A percentile compares a stretch with the other conserved stretches of the same genome.
Conservation (phyloP, 148 eudicot genomes). For the Mesembryanthemum crystallinum region DNA sequence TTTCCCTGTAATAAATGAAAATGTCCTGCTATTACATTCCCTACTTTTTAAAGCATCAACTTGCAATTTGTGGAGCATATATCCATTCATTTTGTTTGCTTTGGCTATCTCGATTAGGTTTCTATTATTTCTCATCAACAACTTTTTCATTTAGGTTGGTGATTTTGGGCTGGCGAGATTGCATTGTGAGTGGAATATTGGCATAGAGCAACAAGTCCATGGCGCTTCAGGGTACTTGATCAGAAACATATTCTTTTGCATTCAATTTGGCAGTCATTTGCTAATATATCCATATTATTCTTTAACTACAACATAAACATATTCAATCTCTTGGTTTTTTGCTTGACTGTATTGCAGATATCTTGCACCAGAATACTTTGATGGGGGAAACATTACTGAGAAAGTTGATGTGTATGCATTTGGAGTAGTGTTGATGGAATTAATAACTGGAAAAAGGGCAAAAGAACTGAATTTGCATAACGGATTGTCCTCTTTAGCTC, state of each 20-base stretch:
- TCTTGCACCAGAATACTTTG: constrained; percentile 81
- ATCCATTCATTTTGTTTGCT: no score
- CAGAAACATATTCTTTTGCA: not conserved
- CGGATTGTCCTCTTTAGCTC: constrained; percentile 38
- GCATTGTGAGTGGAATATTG: constrained; percentile 60
- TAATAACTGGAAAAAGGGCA: constrained; percentile 63
- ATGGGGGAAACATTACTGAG: constrained; percentile 61
- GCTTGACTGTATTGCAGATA: constrained; percentile 40
- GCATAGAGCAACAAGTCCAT: constrained; percentile 51
- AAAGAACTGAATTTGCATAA: constrained; percentile 45
- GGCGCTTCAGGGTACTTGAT: constrained; percentile 69
- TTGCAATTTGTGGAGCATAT: no score
- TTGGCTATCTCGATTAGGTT: not conserved
- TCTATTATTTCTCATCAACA: not conserved
- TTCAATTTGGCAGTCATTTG: not conserved
- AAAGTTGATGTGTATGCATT: constrained; percentile 85
- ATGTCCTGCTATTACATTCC: no score
- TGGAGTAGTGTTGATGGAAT: constrained; percentile 72
- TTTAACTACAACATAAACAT: not conserved
- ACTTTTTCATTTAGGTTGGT: constrained; percentile 52
- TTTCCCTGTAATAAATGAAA: no score
- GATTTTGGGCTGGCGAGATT: constrained; percentile 86
- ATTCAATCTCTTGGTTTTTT: not conserved
- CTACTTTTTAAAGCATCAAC: no score
- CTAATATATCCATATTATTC: not conserved